These are phyloP conservation scores for Lactifluus piperatus DNA, from an alignment of 768 basidiomycete species.

Conservation along the genomic window DNA sequence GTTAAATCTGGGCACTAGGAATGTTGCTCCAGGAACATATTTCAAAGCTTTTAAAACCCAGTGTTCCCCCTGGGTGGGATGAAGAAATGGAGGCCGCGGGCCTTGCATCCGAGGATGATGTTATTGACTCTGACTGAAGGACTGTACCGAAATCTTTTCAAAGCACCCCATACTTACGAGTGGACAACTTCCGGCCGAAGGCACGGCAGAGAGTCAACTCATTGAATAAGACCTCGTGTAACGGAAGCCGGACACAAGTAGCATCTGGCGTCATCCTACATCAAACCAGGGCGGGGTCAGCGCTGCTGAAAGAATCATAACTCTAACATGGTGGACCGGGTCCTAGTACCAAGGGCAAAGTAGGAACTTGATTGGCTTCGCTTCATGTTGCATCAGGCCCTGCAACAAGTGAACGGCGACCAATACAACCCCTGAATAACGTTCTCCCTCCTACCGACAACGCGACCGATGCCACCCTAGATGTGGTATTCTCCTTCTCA, in stretches of 20 bases:
- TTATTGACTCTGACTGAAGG: too few relatives aligned
- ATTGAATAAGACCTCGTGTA: neutral
- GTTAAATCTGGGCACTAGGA: constrained; percentile 30
- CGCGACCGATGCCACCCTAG: constrained; percentile 34
- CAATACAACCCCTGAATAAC: neutral
- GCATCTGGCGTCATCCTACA: neutral
- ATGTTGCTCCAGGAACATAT: constrained; percentile 65
- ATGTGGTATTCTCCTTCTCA: constrained; percentile 48
- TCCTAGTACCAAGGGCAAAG: neutral
- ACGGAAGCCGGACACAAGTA: neutral
- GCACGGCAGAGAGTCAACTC: neutral
- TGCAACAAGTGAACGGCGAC: neutral
- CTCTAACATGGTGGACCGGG: neutral
- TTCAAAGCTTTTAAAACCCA: constrained; percentile 32
- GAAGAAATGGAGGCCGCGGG: constrained; percentile 23
- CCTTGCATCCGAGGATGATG: neutral
- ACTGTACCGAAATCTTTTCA: neutral
- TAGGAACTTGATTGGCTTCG: neutral
- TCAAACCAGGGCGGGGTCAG: neutral
- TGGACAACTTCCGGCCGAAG: neutral
- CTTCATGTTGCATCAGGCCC: too few relatives aligned
- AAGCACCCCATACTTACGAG: neutral
- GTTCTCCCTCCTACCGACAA: constrained; percentile 54
- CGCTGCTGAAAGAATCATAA: neutral
- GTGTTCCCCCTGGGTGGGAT: constrained; percentile 41